Conservation (phyloP, 352 stramenopile genomes). For the Albugo candida region DNA sequence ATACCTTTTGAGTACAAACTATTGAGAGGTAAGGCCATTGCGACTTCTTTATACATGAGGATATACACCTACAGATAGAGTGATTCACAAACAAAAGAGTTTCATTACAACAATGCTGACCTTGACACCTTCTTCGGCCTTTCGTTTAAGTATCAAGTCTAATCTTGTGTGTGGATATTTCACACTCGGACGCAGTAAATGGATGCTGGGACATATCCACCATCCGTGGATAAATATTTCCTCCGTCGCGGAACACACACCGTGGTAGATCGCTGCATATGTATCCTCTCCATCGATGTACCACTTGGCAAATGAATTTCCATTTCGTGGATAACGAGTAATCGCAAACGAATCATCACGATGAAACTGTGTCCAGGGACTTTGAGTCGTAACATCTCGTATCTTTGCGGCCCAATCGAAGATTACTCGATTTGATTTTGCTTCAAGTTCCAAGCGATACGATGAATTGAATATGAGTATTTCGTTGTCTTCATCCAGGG, state of each 20-base stretch:
- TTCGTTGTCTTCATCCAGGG: conserved; percentile 51
- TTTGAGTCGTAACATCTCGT: conserved; percentile 36
- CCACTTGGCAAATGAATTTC: conserved; percentile 49
- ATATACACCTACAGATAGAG: conserved; percentile 48
- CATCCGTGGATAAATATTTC: conserved; percentile 84
- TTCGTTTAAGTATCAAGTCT: conserved; percentile 41
- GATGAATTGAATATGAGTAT: conserved; percentile 64
- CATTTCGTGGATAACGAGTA: conserved; percentile 35
- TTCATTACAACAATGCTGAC: not conserved
- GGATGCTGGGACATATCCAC: conserved; percentile 76
- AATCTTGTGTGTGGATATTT: conserved; percentile 38
- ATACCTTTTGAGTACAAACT: conserved; percentile 61
- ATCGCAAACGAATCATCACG: conserved; percentile 67
- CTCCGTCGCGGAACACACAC: conserved; percentile 37
- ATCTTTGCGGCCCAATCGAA: conserved; percentile 75
- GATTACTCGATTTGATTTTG: conserved; percentile 58
- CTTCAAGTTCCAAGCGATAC: conserved; percentile 69
- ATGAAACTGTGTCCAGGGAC: conserved; percentile 56
- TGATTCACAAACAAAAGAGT: no score
- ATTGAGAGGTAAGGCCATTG: conserved; percentile 69
- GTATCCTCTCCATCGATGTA: conserved; percentile 63
- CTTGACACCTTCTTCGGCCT: conserved; percentile 56
- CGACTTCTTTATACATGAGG: conserved; percentile 83
- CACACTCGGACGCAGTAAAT: conserved; percentile 42
- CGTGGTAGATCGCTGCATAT: conserved; percentile 56